Conservation (phyloP, 2,329 filamentous ascomycete species). For the Cladophialophora carrionii region DNA sequence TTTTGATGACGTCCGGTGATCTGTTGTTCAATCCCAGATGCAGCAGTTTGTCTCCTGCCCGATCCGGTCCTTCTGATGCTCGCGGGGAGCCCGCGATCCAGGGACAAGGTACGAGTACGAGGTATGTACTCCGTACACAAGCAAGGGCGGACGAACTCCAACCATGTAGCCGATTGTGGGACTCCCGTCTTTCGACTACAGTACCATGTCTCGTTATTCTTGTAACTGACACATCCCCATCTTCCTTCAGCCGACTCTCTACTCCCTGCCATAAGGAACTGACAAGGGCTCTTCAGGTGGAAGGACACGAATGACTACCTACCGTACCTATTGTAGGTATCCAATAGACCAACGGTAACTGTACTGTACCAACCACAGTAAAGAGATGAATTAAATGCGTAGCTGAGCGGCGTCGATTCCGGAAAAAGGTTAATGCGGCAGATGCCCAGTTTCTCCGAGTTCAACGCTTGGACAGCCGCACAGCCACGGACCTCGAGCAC, state of each 20-base stretch:
- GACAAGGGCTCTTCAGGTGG: too few species aligned
- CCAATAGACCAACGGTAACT: too few species aligned
- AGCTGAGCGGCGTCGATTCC: not conserved
- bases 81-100: not conserved
- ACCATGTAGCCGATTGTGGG: not conserved
- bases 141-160: not conserved
- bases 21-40: not conserved
- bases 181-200: not conserved
- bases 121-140: not conserved
- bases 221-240: not conserved
- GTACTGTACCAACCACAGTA: too few species aligned
- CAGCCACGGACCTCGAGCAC: not conserved
- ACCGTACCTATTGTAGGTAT: too few species aligned
- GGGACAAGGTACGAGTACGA: too few species aligned
- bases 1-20: constrained; percentile 12
- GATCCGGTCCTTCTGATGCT: not conserved
- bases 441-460: not conserved
- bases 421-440: constrained; percentile 10
- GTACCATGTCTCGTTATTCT: not conserved
- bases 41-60: not conserved
- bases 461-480: not conserved
- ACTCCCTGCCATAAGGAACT: not conserved
- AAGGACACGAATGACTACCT: too few species aligned
- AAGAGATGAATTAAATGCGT: too few species aligned
- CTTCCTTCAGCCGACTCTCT: not conserved